Evolutionary conservation across 768 basidiomycete genomes (phyloP).

Genomic region (Cystofilobasidium bisporidii): DNA sequence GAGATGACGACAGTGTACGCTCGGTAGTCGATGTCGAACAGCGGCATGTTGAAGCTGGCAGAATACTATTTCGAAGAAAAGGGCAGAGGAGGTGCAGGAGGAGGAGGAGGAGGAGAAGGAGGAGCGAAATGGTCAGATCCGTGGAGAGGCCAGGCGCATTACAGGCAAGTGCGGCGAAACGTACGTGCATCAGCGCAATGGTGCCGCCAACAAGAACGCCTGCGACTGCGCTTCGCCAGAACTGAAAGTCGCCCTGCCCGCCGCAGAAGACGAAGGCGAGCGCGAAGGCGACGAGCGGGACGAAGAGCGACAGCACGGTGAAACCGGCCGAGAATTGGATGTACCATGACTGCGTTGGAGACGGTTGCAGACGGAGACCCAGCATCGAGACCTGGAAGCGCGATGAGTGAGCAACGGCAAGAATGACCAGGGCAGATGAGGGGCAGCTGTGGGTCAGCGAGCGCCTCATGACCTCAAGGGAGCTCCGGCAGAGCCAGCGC

Average conservation of each 20-base stretch:
- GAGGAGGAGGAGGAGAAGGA: background rate
- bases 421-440: background rate
- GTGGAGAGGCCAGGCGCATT: background rate
- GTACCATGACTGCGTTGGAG: slow-evolving; percentile 36
- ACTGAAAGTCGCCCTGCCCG: slow-evolving; percentile 33
- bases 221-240: slow-evolving; percentile 35
- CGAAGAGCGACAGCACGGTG: slow-evolving; percentile 40
- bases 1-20: slow-evolving; percentile 39
- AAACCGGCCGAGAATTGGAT: slow-evolving; percentile 39
- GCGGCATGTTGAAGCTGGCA: slow-evolving; percentile 38
- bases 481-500: too few relatives aligned
- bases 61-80: slow-evolving; percentile 35
- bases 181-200: slow-evolving; percentile 26
- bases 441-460: too few relatives aligned
- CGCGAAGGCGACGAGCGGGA: slow-evolving; percentile 37
- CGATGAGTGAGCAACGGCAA: slow-evolving; percentile 3
- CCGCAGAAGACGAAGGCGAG: slow-evolving; percentile 40
- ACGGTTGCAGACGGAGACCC: slow-evolving; percentile 28
- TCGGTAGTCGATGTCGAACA: slow-evolving; percentile 33
- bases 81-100: background rate
- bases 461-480: too few relatives aligned
- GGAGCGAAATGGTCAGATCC: too few relatives aligned
- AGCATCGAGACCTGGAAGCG: slow-evolving; percentile 21
- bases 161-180: background rate
- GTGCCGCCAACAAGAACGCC: slow-evolving; percentile 39